Evolutionary conservation across 1,284 basidiomycete species (phyloP).

Genomic region (Schizophyllum amplum): DNA sequence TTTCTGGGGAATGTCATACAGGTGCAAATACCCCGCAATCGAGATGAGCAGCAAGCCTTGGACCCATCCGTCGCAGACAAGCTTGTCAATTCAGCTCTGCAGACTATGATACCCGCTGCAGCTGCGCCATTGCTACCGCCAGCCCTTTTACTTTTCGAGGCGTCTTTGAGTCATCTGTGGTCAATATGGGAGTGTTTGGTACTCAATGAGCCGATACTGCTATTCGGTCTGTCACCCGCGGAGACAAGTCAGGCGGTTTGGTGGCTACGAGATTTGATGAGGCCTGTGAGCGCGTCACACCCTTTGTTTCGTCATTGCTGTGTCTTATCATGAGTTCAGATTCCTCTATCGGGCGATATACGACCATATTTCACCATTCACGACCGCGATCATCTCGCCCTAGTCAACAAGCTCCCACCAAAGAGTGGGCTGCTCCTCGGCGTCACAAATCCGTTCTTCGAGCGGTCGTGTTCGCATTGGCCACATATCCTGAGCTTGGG

Average conservation of each 20-base stretch:
- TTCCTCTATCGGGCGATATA: conserved; percentile 81
- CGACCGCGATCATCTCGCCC: conserved; percentile 70
- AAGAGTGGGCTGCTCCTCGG: conserved; percentile 81
- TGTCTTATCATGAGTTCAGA: no score
- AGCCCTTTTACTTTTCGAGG: conserved; percentile 67
- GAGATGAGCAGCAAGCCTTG: conserved; percentile 65
- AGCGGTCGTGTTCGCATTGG: conserved; percentile 86
- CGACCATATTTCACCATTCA: conserved; percentile 96
- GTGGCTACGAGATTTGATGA: conserved; percentile 86
- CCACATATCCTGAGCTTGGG: conserved; percentile 73
- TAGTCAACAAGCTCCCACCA: conserved; percentile 82
- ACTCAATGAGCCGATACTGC: conserved; percentile 80
- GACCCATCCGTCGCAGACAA: conserved; percentile 38
- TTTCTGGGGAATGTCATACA: conserved; percentile 73
- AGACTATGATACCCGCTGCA: conserved; percentile 67
- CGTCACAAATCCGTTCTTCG: conserved; percentile 93
- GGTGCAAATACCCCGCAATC: conserved; percentile 61
- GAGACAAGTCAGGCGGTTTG: conserved; percentile 80
- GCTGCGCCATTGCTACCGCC: conserved; percentile 62
- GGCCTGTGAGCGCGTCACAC: conserved; percentile 55
- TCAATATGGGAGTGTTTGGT: conserved; percentile 91
- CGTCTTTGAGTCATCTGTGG: conserved; percentile 77
- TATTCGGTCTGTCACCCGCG: conserved; percentile 77
- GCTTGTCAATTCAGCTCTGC: conserved; percentile 23
- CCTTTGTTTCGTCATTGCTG: no score